Evolutionary conservation across 495 filamentous ascomycete species (phyloP), one percentile per base, ranked within the genome.

Genomic region (Tuber brumale): DNA sequence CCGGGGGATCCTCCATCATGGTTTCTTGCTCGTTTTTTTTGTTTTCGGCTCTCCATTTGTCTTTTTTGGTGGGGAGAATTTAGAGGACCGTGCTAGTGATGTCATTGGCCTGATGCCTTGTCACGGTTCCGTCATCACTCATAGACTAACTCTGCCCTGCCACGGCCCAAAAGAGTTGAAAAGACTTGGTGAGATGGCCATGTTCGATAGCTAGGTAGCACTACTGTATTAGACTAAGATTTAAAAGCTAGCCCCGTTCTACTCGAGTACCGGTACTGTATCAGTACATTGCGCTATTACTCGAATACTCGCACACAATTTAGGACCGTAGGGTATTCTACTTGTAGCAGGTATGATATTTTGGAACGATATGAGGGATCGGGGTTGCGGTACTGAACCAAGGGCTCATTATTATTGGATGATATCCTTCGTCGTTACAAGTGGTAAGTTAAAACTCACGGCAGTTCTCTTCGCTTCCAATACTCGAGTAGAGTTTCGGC

Each of bases 91-190:
- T 70, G 51, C 21, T 44, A n/a, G 48, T 80, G 78, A 80, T 76
- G 78, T 80, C 78, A 80, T 79, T 51, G 37, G 61, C 39, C 43
- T 31, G 44, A 35, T 46, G 69, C 69, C 48, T 27, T 75, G 78
- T 79, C 76, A 80, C 76, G 6, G 77, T 44, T 73, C 77, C 78
- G 73, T 80, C 78, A 80, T 76, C 46, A 46, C 70, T 69, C 69
- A 43, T 35, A n/a, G n/a, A n/a, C n/a, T n/a, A 66, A 35, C 27
- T 66, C 10, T 31, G n/a, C n/a, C 10, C 57, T 19, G 57, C 57
- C 14, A 14, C 51, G n/a, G 51, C 3, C 14, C 57, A 61, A 61
- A 46, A 48, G 46, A 48, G 16, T 16, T 45, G 46, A 23, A 51
- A 42, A 42, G 41, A 42, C 41, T 42, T 42, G 41, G 27, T 66